Evolutionary conservation across 108 stramenopile genomes (phyloP), one percentile per base, ranked within the genome.

Genomic region (Cylindrotheca closterium): DNA sequence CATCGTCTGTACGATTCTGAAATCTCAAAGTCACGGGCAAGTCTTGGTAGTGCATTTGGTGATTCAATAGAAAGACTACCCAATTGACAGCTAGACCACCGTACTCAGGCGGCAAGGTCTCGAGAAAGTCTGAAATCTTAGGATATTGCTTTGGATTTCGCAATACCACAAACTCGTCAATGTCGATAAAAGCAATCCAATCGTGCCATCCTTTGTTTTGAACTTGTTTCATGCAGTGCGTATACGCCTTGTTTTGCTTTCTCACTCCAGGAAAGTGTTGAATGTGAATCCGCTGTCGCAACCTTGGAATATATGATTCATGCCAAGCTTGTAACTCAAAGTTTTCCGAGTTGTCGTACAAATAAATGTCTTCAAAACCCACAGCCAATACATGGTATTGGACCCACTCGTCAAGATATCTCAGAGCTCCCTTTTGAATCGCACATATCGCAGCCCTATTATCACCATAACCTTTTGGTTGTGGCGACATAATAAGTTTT

Each of bases 21-120:
- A 79, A 79, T 50, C 78, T 31, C 47, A 60, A 63, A 15, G 69
- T 70, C 42, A 79, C 53, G 48, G 78, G 78, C 10, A 60, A 23
- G 2, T 68, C 64, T 27, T 65, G 28, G 30, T 67, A 79, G n/a
- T 60, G 48, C 7, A 51, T 47, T 15, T 63, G 69, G 32, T 65
- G 47, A 49, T 58, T 63, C 53, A 31, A 68, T 19, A 31, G 28
- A 37, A 57, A 47, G 42, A 73, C 27, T 23, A 64, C 47, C 77
- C 77, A 78, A 68, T 57, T 57, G 10, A 57, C 30, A 57, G 55
- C 55, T n/a, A 57, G 18, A 19, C 55, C 68, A 10, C 37, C 37
- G 7, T 10, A 10, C 10, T 42, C 10, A 42, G 7, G 10, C 37
- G 37, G 37, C 37, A 42, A 15, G 37, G 7, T 15, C 12, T 66